Conservation (phyloP, 371 early-diverging fungal genomes). For the Thermomucor indicae-seudaticae region DNA sequence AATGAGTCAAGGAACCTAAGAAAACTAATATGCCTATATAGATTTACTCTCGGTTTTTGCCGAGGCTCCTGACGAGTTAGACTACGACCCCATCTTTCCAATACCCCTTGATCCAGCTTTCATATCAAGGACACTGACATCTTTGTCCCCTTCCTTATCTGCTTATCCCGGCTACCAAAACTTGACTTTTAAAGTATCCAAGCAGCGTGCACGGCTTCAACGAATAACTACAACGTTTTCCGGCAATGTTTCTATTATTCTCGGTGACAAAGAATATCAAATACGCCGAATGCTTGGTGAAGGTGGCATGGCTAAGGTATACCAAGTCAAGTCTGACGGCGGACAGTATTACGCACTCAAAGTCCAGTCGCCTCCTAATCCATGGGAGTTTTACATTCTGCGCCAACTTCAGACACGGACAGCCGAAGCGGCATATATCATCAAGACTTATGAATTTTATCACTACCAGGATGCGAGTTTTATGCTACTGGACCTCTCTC, state of each 20-base stretch:
- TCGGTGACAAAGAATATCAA: too few species aligned
- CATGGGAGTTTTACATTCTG: constrained; percentile 47
- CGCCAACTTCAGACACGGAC: constrained; percentile 14
- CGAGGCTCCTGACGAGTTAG: too few species aligned
- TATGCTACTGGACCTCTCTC: constrained; percentile 20
- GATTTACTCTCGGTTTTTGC: too few species aligned
- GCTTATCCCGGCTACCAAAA: background rate
- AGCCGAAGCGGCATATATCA: background rate
- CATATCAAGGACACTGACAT: background rate
- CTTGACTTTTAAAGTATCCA: too few species aligned
- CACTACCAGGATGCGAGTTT: constrained; percentile 25
- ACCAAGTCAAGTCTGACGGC: constrained; percentile 12
- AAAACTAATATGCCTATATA: too few species aligned
- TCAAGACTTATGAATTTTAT: background rate
- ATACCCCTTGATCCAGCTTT: background rate
- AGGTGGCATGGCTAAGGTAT: constrained; percentile 40
- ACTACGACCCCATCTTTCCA: too few species aligned
- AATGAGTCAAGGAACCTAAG: too few species aligned
- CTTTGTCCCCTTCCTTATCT: background rate
- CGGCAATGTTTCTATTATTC: background rate
- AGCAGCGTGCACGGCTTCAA: background rate
- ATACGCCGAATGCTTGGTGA: constrained; percentile 28
- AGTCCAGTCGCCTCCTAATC: constrained; percentile 27
- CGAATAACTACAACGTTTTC: background rate
- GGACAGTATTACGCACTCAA: constrained; percentile 20